Base-by-base conservation (phyloP, 169 alveolate genomes). In the Cystoisospora suis region DNA sequence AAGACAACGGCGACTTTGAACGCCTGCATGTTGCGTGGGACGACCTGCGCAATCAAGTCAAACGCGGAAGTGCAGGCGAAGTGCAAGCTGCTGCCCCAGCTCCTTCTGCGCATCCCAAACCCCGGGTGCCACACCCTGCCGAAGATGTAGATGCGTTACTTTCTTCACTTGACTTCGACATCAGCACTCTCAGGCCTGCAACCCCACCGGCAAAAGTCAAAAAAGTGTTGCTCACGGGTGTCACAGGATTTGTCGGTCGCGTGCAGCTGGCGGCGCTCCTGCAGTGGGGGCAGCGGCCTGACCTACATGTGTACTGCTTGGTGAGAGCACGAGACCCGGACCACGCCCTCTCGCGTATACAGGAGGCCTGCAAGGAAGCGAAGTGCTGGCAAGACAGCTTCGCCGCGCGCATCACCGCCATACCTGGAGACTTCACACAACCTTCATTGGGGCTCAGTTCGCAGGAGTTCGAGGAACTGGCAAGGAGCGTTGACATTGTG, bases 171-270 rank as follows among this genome's bases (percentile, higher is more conserved):
- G 75, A 88, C 1, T 90, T 94, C 65, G 94, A 94, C 36, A 90
- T 93, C 53, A 80, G 45, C 75, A 75, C 70, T 0, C 40, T 94
- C 23, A 49, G 45, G 47, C 95, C 96, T 2, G 77, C 89, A 27
- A 87, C 91, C 7, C 81, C 80, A 29, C 94, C 94, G 40, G 70
- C 56, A 29, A 83, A 94, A 46, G 69, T 87, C 87, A 83, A 88
- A 86, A 86, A 42, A 12, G 96, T 92, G 23, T 80, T 94, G 0
- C 91, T 94, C 40, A 94, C 96, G 12, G 96, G 96, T 20, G 95
- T 89, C 47, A 94, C 96, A 0, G 96, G 96, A 4, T 94, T 94
- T 59, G 96, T 94, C 34, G 96, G 96, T 12, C 92, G 96, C 61
- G 86, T 92, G 45, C 94, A 93, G 70, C 87, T 94, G 46, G 90